Percentiles rank a stretch among this genome's conserved stretches.
Evolutionary conservation across 116 monocot species (phyloP).

Genomic region (Iris pallida): DNA sequence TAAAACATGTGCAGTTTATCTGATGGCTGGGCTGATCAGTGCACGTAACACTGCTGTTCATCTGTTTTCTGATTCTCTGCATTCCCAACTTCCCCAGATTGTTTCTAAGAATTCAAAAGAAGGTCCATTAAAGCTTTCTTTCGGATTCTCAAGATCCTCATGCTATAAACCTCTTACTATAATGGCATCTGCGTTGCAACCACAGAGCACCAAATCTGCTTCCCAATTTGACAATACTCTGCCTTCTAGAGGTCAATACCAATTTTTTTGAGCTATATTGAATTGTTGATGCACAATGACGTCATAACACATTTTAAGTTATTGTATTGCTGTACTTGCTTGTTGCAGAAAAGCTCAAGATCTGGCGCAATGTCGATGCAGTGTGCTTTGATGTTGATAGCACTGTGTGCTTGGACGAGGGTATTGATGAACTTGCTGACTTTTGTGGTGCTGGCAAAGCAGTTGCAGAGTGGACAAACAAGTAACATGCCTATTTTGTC

Average conservation of each 20-base stretch:
- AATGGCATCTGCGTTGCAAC: slow-evolving; percentile 15
- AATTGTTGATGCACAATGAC: background rate
- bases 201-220: slow-evolving; percentile 17
- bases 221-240: slow-evolving; percentile 24
- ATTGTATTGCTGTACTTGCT: slow-evolving; percentile 6
- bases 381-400: slow-evolving; percentile 99
- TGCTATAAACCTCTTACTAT: slow-evolving; percentile 17
- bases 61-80: background rate
- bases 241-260: slow-evolving; percentile 48
- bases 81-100: slow-evolving; percentile 14
- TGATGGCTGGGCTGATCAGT: slow-evolving; percentile 23
- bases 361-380: slow-evolving; percentile 74
- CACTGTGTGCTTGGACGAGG: slow-evolving; percentile 95
- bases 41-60: slow-evolving; percentile 2
- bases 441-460: slow-evolving; percentile 97
- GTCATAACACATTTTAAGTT: too few relatives aligned
- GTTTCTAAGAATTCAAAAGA: slow-evolving; percentile 1
- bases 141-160: slow-evolving; percentile 1
- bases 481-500: slow-evolving; percentile 25
- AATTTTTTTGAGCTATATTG: background rate
- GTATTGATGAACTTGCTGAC: slow-evolving; percentile 96
- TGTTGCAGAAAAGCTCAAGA: slow-evolving; percentile 61
- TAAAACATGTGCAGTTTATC: too few relatives aligned
- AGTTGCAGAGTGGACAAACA: slow-evolving; percentile 95
- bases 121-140: slow-evolving; percentile 11